Base-by-base conservation (phyloP, 2,329 filamentous ascomycete species). In the Podosphaera fusca region DNA sequence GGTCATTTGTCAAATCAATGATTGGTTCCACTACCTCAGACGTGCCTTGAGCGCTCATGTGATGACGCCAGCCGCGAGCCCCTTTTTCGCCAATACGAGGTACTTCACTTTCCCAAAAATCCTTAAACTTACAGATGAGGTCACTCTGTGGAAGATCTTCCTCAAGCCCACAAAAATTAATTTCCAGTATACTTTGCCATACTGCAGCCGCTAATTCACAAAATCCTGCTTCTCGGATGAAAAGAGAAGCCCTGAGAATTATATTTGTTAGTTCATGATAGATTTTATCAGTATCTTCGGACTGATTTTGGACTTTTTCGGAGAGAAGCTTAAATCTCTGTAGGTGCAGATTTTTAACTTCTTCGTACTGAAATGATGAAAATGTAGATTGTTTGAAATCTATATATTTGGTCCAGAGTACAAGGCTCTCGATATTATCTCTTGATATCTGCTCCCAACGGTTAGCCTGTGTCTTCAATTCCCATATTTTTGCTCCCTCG, bases 21-120 rank as follows among this genome's bases (percentile, higher is more conserved):
- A 61, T 38, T 10, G 61, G 38, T 31, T 63, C 59, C 4, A 63
- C 61, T 9, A 60, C 34, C 38, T 58, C 58, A 30, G 59, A 55
- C 8, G 52, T 55, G 36, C 58, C 66, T 59, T 12, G 65, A 14
- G 63, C 64, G n/a, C 67, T 64, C 12, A 71, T 68, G 61, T 74
- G 81, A n/a, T 71, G 64, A 1, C 64, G 67, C 88, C 88, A 95
- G 0, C 88, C 87, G 59, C 74, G 73, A 2, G 87, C 82, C 1
- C 72, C 74, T 0, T 70, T 64, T 63, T 96, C 90, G 8, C 90
- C 90, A 56, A 95, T 76, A 4, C 90, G 78, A 0, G 84, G 73
- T 0, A 80, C 75, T 65, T 95, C 90, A 58, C 81, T 85, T 59
- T 95, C 87, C 92, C 92, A 96, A 61, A 92, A 95, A 2, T 81